Percentiles rank a stretch among this genome's conserved stretches.
phyloP scores from a whole-genome alignment of 148 eudicot species.

The Rhododendron simsii region DNA sequence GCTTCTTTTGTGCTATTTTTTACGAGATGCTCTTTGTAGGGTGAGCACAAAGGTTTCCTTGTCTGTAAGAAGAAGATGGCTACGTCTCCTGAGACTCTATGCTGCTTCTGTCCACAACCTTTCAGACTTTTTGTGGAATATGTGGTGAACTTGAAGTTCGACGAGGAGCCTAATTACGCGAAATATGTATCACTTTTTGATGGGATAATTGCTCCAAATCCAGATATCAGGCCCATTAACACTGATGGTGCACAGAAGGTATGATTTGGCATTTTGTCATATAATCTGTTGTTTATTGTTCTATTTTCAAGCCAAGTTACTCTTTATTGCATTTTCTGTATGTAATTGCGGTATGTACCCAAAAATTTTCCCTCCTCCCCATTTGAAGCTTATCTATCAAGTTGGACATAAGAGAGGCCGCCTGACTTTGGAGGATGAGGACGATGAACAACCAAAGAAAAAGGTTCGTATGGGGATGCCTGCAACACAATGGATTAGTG shows the following conservation, averaged over 20 bases:
- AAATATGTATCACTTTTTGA: conserved; percentile 71
- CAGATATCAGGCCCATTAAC: conserved; percentile 59
- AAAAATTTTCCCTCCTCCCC: not conserved
- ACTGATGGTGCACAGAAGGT: conserved; percentile 90
- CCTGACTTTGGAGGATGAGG: conserved; percentile 52
- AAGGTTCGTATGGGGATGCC: conserved; percentile 75
- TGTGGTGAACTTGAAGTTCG: conserved; percentile 74
- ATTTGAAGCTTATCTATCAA: conserved; percentile 51
- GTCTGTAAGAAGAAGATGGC: conserved; percentile 92
- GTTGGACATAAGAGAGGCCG: conserved; percentile 80
- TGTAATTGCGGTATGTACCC: not conserved
- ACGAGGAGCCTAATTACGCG: conserved; percentile 79
- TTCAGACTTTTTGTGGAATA: conserved; percentile 58
- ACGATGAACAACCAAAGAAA: conserved; percentile 68
- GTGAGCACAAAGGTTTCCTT: conserved; percentile 76
- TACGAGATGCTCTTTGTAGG: conserved; percentile 34
- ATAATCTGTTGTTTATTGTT: not conserved
- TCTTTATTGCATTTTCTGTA: not conserved
- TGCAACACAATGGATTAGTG: conserved; percentile 81
- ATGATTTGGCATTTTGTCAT: conserved; percentile 4
- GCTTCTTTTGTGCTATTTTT: not conserved
- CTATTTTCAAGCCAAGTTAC: not conserved
- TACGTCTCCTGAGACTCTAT: conserved; percentile 65
- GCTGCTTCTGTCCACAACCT: conserved; percentile 62
- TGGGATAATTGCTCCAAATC: conserved; percentile 75